These are phyloP conservation scores for Scedosporium aurantiacum DNA, from an alignment of 2,329 filamentous ascomycete species.

Conservation along the genomic window DNA sequence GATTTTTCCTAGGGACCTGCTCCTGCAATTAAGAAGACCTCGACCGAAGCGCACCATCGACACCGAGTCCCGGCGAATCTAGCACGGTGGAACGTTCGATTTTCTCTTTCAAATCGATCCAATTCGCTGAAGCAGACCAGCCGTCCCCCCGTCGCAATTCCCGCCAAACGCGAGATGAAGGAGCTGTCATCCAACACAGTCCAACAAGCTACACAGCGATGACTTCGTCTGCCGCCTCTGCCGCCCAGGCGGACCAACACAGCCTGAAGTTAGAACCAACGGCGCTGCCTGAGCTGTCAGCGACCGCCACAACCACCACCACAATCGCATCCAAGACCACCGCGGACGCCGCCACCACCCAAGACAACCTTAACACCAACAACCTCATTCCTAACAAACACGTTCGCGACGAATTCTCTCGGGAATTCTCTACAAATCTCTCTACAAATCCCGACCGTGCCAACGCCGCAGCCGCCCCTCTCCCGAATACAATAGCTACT, in stretches of 20 bases:
- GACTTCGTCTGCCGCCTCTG: slow-evolving; percentile 42
- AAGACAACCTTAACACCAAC: slow-evolving; percentile 12
- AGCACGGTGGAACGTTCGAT: not conserved
- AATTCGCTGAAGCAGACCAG: not conserved
- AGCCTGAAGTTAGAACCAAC: slow-evolving; percentile 2
- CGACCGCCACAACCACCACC: slow-evolving; percentile 9
- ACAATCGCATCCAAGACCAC: slow-evolving; percentile 10
- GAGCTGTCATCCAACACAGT: slow-evolving; percentile 32
- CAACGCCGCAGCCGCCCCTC: not conserved
- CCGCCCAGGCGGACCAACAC: slow-evolving; percentile 17
- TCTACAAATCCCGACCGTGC: slow-evolving; percentile 8
- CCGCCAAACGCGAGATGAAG: slow-evolving; percentile 30
- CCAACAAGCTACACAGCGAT: slow-evolving; percentile 36
- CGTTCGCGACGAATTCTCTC: slow-evolving; percentile 7
- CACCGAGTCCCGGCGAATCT: not conserved
- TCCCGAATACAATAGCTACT: not conserved
- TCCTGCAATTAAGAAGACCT: not conserved
- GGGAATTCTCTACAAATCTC: not conserved
- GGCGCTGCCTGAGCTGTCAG: slow-evolving; percentile 3
- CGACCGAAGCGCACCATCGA: not conserved
- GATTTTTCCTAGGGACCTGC: not conserved
- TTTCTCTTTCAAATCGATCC: not conserved
- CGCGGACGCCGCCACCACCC: slow-evolving; percentile 8
- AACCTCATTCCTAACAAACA: slow-evolving; percentile 8
- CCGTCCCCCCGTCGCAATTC: not conserved